A percentile compares a stretch with the other conserved stretches of the same genome.
phyloP scores from a whole-genome alignment of 192 early-diverging fungal genomes.

The Coemansia erecta region DNA sequence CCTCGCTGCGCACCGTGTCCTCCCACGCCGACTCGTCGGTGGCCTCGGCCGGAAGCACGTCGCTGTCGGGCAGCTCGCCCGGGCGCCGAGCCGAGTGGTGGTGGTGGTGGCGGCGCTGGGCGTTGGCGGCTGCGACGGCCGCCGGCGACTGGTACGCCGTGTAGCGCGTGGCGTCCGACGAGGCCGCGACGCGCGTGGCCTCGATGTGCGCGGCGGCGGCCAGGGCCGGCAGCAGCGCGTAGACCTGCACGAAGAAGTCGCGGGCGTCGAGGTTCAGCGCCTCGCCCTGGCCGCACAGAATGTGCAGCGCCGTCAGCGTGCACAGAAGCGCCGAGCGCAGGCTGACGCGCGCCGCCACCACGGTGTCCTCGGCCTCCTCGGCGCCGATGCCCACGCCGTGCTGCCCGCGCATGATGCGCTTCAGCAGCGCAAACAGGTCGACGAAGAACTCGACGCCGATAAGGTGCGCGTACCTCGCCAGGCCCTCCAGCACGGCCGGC shows the following conservation, averaged over 20 bases:
- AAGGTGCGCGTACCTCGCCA: conserved; percentile 82
- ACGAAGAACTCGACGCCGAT: conserved; percentile 96
- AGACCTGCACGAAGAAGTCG: conserved; percentile 88
- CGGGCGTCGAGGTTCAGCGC: conserved; percentile 88
- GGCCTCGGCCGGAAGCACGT: conserved; percentile 15
- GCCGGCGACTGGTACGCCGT: conserved; percentile 43
- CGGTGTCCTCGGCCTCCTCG: conserved; percentile 24
- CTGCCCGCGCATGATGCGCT: conserved; percentile 72
- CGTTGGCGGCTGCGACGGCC: conserved; percentile 35
- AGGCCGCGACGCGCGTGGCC: conserved; percentile 48
- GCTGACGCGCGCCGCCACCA: conserved; percentile 44
- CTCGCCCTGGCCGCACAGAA: conserved; percentile 89
- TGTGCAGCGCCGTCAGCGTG: conserved; percentile 82
- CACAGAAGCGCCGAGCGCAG: conserved; percentile 79
- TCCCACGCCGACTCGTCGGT: conserved; percentile 49
- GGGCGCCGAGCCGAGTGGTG: conserved; percentile 3
- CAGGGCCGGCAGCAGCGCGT: conserved; percentile 71
- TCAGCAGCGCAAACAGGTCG: conserved; percentile 81
- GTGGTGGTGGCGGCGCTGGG: conserved; percentile 1
- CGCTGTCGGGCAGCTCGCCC: neutral
- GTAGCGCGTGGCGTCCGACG: conserved; percentile 49
- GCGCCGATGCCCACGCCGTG: conserved; percentile 53
- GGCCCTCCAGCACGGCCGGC: conserved; percentile 64
- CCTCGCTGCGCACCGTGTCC: conserved; percentile 63
- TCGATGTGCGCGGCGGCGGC: conserved; percentile 66